Conservation (phyloP, 2,329 filamentous ascomycete species). For the Apiospora rasikravindrae region DNA sequence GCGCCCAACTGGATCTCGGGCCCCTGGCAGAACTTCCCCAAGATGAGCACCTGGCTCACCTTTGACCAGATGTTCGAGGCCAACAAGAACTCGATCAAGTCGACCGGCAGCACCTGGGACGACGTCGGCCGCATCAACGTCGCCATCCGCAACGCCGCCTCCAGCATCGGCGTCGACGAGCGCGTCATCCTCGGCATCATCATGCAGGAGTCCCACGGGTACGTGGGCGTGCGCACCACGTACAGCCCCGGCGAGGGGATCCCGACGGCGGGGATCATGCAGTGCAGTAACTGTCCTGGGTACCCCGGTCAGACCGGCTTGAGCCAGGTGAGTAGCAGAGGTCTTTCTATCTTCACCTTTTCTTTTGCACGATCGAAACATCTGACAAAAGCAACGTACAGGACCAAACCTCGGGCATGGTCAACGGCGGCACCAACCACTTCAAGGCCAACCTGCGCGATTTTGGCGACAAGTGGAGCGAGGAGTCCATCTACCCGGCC, state of each 20-base stretch:
- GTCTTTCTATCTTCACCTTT: no score
- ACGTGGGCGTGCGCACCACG: slow-evolving; percentile 44
- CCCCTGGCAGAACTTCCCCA: slow-evolving; percentile 40
- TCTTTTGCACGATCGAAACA: no score
- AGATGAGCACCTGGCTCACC: slow-evolving; percentile 38
- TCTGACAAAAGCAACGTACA: slow-evolving; percentile 18
- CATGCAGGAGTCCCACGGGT: slow-evolving; percentile 48
- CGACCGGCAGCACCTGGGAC: slow-evolving; percentile 38
- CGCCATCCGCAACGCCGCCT: slow-evolving; percentile 36
- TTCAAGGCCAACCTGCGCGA: slow-evolving; percentile 36
- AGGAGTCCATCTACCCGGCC: slow-evolving; percentile 44
- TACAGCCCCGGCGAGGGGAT: slow-evolving; percentile 38
- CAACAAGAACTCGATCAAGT: slow-evolving; percentile 40
- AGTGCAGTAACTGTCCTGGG: slow-evolving; percentile 41
- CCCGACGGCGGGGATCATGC: slow-evolving; percentile 46
- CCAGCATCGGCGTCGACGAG: slow-evolving; percentile 40
- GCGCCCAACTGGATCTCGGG: slow-evolving; percentile 28
- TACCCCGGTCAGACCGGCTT: slow-evolving; percentile 40
- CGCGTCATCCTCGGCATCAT: slow-evolving; percentile 47
- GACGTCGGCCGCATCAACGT: slow-evolving; percentile 42
- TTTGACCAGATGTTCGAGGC: slow-evolving; percentile 42
- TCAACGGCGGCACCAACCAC: slow-evolving; percentile 36
- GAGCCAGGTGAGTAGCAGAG: slow-evolving; percentile 33
- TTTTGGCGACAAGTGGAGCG: slow-evolving; percentile 35
- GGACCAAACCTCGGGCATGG: slow-evolving; percentile 43